Conservation (phyloP, 306 rosid species). For the Lagenaria siceraria region DNA sequence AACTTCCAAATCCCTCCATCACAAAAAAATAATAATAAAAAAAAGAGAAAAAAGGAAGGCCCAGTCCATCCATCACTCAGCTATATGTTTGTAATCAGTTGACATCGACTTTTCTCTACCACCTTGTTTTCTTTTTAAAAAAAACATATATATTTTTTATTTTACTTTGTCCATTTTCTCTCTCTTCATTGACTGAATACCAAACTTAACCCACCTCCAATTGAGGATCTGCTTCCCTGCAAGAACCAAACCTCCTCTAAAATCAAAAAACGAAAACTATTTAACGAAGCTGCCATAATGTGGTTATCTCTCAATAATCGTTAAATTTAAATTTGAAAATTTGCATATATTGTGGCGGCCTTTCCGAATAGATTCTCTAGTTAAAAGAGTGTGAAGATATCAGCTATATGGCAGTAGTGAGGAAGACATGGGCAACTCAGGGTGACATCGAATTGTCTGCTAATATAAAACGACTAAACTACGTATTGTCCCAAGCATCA, state of each 20-base stretch:
- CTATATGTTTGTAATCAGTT: background rate
- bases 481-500: background rate
- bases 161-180: background rate
- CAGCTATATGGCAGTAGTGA: no score
- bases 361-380: no score
- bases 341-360: no score
- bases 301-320: no score
- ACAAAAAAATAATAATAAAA: background rate
- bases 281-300: no score
- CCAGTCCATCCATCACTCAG: background rate
- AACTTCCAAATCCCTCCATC: background rate
- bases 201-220: background rate
- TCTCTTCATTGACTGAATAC: background rate
- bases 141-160: background rate
- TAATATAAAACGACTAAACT: background rate
- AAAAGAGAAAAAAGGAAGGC: background rate
- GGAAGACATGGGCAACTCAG: background rate
- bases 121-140: background rate
- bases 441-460: background rate
- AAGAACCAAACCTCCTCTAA: no score
- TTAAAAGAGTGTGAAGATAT: no score
- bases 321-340: no score
- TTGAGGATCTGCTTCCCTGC: no score
- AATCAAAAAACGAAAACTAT: no score
- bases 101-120: background rate